A percentile compares a stretch with the other conserved stretches of the same genome.
phyloP scores from a whole-genome alignment of 2,329 filamentous ascomycete species.

The Myrmaecium sp. region DNA sequence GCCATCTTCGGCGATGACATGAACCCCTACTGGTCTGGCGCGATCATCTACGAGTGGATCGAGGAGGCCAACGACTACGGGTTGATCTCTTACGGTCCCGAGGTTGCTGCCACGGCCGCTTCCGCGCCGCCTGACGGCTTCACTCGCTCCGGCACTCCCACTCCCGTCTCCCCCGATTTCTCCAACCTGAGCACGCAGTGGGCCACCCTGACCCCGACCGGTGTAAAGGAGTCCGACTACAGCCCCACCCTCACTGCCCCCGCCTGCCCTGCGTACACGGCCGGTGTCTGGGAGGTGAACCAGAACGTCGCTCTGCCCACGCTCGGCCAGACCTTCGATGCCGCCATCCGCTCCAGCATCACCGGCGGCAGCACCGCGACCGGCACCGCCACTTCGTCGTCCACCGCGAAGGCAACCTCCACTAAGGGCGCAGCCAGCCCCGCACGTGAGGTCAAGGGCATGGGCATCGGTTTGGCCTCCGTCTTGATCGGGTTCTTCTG shows the following conservation, averaged over 20 bases:
- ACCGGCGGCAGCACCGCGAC: conserved; percentile 4
- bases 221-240: conserved; percentile 51
- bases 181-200: conserved; percentile 60
- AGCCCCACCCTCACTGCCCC: conserved; percentile 43
- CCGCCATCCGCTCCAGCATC: conserved; percentile 6
- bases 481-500: conserved; percentile 11
- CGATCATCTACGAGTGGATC: conserved; percentile 84
- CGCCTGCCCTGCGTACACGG: conserved; percentile 52
- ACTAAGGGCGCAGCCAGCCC: conserved; percentile 10
- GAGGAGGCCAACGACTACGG: conserved; percentile 73
- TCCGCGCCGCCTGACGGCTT: conserved; percentile 45
- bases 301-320: conserved; percentile 54
- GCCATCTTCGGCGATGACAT: conserved; percentile 63
- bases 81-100: conserved; percentile 55
- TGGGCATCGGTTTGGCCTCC: conserved; percentile 8
- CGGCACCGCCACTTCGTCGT: conserved; percentile 2
- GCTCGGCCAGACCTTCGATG: conserved; percentile 35
- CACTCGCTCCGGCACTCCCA: conserved; percentile 55
- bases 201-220: conserved; percentile 53
- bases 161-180: conserved; percentile 60
- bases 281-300: conserved; percentile 54
- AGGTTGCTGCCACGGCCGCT: conserved; percentile 29
- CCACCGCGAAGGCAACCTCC: conserved; percentile 4
- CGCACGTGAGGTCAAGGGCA: conserved; percentile 10
- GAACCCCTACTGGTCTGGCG: conserved; percentile 53